These are phyloP conservation scores for Corylus americana DNA, from an alignment of 306 rosid genomes.

Conservation along the genomic window DNA sequence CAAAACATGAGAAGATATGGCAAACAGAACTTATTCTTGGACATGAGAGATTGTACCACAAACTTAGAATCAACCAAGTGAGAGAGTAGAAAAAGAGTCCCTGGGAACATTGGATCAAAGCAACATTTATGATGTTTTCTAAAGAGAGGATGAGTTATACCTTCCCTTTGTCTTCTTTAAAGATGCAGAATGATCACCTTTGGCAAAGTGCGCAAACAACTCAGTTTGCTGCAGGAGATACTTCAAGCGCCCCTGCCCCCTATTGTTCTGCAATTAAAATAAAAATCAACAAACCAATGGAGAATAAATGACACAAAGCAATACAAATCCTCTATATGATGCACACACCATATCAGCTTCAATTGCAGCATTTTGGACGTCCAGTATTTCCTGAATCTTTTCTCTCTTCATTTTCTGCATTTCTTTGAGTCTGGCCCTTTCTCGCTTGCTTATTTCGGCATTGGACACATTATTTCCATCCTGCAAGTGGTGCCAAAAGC, in stretches of 20 bases:
- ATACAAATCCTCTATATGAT: background rate
- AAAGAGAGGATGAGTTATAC: slow-evolving; percentile 34
- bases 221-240: slow-evolving; percentile 98
- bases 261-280: slow-evolving; percentile 59
- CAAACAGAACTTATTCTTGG: background rate
- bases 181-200: slow-evolving; percentile 72
- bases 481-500: slow-evolving; percentile 28
- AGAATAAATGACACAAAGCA: background rate
- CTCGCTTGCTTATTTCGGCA: slow-evolving; percentile 76
- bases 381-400: slow-evolving; percentile 89
- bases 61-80: background rate
- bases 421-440: slow-evolving; percentile 77
- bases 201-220: slow-evolving; percentile 95
- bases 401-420: slow-evolving; percentile 76
- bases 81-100: background rate
- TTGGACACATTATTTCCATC: slow-evolving; percentile 40
- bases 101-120: background rate
- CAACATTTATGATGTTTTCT: background rate
- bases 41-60: background rate
- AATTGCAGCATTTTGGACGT: slow-evolving; percentile 76
- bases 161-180: slow-evolving; percentile 82
- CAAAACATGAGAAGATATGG: background rate
- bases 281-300: background rate
- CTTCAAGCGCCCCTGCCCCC: slow-evolving; percentile 87
- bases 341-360: slow-evolving; percentile 88